Percentiles rank a stretch among this genome's conserved stretches.
These are phyloP conservation scores for Gleditsia sinensis DNA, from an alignment of 306 rosid genomes.

Conservation along the genomic window DNA sequence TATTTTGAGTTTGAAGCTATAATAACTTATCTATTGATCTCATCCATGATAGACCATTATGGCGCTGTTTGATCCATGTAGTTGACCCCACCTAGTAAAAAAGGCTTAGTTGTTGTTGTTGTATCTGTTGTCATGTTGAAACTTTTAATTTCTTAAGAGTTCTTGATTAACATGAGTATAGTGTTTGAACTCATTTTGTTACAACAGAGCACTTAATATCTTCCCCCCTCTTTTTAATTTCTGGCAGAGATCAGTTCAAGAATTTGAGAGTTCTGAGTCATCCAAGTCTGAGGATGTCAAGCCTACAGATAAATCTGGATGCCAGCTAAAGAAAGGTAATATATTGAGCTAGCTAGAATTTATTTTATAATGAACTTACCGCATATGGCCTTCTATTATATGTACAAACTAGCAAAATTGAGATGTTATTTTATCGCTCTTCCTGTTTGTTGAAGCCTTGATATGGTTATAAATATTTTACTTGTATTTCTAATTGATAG, in stretches of 20 bases:
- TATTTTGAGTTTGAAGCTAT: too few species aligned
- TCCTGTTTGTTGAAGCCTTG: too few species aligned
- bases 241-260: slow-evolving; percentile 61
- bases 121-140: slow-evolving; percentile 10
- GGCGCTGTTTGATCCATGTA: too few species aligned
- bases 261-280: slow-evolving; percentile 53
- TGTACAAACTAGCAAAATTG: background rate
- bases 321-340: slow-evolving; percentile 78
- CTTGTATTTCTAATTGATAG: too few species aligned
- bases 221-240: slow-evolving; percentile 14
- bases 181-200: slow-evolving; percentile 16
- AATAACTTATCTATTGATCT: too few species aligned
- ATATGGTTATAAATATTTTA: too few species aligned
- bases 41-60: too few species aligned
- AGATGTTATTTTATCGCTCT: background rate
- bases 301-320: slow-evolving; percentile 53
- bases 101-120: too few species aligned
- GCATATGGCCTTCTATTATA: slow-evolving; percentile 17
- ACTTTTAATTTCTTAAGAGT: slow-evolving; percentile 1
- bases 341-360: slow-evolving; percentile 18
- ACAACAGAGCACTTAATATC: slow-evolving; percentile 23
- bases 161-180: background rate
- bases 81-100: too few species aligned
- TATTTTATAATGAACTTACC: slow-evolving; percentile 20
- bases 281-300: slow-evolving; percentile 59